Percentiles rank a stretch among this genome's conserved stretches.
Conservation (phyloP, 2,329 filamentous ascomycete genomes). For the Tolypocladium sp. region DNA sequence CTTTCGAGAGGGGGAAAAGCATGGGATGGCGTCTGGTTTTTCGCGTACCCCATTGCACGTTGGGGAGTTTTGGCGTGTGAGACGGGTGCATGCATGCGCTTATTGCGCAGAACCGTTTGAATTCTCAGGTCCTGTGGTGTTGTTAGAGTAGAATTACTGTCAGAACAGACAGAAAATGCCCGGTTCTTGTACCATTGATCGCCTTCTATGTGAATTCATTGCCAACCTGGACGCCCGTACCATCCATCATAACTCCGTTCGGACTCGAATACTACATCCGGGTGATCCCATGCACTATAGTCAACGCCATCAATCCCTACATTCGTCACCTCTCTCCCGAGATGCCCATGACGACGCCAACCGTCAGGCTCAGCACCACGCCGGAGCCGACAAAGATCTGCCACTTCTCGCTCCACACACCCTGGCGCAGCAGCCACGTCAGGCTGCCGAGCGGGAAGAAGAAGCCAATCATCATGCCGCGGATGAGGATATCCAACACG, state of each 20-base stretch:
- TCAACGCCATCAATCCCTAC: not conserved
- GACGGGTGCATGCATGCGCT: not conserved
- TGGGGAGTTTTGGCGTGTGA: not conserved
- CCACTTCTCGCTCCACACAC: slow-evolving; percentile 76
- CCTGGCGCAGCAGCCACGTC: slow-evolving; percentile 76
- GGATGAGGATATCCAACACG: slow-evolving; percentile 74
- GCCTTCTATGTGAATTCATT: too few species aligned
- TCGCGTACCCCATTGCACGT: not conserved
- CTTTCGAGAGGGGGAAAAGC: not conserved
- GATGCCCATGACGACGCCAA: slow-evolving; percentile 56
- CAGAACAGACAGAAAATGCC: not conserved
- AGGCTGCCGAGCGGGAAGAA: slow-evolving; percentile 87
- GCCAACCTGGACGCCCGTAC: not conserved
- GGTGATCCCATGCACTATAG: not conserved
- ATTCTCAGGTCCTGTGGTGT: not conserved
- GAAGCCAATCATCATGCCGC: slow-evolving; percentile 85
- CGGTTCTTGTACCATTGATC: not conserved
- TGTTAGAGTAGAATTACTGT: not conserved
- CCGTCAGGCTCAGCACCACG: slow-evolving; percentile 66
- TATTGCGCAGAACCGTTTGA: not conserved
- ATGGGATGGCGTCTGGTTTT: not conserved
- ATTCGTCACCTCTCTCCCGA: slow-evolving; percentile 20
- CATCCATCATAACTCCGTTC: not conserved
- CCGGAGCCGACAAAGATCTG: slow-evolving; percentile 82
- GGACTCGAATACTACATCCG: not conserved